Base-by-base conservation (phyloP, 345 rosid genomes). In the Populus tremula region DNA sequence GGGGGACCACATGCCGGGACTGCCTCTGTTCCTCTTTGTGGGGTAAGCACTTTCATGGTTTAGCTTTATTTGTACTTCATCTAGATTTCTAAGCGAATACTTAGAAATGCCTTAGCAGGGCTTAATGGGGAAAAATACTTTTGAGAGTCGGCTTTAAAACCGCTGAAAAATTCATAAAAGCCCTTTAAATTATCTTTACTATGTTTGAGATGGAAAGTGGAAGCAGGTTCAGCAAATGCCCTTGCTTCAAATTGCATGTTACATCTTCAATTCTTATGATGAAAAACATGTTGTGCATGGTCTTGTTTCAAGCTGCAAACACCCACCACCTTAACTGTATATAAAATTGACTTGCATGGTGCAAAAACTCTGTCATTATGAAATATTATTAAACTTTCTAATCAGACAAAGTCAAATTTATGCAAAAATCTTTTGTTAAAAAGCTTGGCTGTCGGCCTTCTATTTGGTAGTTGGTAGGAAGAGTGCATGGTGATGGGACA, bases 1-100 rank as follows among this genome's bases (percentile, higher is more conserved):
- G 99, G 85, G 66, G 99, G 99, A 76, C 99, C 98, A 75, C 97
- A 96, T 84, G 98, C 99, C 82, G 99, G 99, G 21, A 87, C 94
- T 63, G 96, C 99, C 77, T 92, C 98, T 76, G 93, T 95, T 77
- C 98, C 99, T 88, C 85, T 90, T 70, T 95, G 98, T 77, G 97
- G 95, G 79, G 99, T 93, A 88, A 89, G 96, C 87, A 56, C 66
- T 59, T 21, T 66, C 5, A 5, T 31, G 43, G 27, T 50, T 12
- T 64, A 29, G 64, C 73, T 23, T 50, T 12, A 31, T 47, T 33
- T 12, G 23, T 66, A 38, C 63, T 67, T 68, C 73, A 39, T 47
- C 39, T 45, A 17, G 61, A 29, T 23, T 16, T 65, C 27, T 43
- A 36, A 16, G 16, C 6, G 2, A 14, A 36, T 18, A 17, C 69